Base-by-base conservation (phyloP, 2,329 filamentous ascomycete species). In the Ophiognomonia clavigignenti-juglandacearum region DNA sequence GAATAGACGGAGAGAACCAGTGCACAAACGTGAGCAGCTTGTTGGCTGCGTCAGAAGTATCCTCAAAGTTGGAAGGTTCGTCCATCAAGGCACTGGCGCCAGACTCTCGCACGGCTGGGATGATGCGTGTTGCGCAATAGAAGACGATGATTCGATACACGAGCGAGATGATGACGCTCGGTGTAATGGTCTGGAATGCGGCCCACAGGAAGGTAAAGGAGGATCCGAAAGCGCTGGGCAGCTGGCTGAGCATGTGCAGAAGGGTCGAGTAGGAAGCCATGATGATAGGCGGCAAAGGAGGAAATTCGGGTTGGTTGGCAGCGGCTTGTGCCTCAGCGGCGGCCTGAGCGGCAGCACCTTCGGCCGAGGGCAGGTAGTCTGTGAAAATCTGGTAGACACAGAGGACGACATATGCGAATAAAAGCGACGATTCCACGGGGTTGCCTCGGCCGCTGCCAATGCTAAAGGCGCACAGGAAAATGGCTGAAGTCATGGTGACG, bases 381-480 rank as follows among this genome's bases (percentile, higher is more conserved):
- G 93, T 98, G 67, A 97, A 97, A 65, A 97, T 97, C 67, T 98
- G 93, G 70, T 97, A 98, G 61, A 97, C 87, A 72, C 92, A 97
- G 53, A 98, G 83, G n/a, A 96, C 93, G 52, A 96, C 82, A 67
- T 98, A 98, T 60, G 93, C 92, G 62, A 98, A 97, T 49, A 98
- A 78, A 10, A 98, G 74, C 19, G 92, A 96, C 56, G 89, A 95
- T 68, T 98, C 92, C 45, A 97, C 87, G 2, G 92, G 89, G 60
- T 96, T 98, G 52, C 93, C 93, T 58, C 91, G 84, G 2, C 92
- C 92, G 59, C 88, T 96, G 52, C 87, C 88, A 57, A 97, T 96
- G 22, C 93, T 93, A 75, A 92, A 96, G 13, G 86, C 88, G 63
- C 89, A 93, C 13, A 98, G 75, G 61, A 97, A 96, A 53, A 96